Base-by-base conservation (phyloP, 1,284 basidiomycete species). In the Kalmanozyma brasiliensis region DNA sequence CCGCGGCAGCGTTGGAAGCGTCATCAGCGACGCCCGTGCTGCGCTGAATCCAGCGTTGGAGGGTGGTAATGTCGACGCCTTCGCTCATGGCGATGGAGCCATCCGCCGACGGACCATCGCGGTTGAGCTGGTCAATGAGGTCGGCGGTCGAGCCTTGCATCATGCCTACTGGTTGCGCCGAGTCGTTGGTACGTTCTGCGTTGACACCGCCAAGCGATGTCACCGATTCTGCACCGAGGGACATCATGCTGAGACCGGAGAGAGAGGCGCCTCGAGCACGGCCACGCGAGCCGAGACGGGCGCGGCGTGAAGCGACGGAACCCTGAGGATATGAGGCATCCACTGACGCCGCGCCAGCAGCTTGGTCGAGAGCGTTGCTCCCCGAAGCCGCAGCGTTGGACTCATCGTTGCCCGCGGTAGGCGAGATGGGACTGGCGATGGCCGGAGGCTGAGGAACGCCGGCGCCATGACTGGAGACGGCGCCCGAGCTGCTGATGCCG, bases 231-330 rank as follows among this genome's bases (percentile, higher is more conserved):
- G 65, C 73, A 17, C 65, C 71, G 14, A 73, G 52, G 6, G 68
- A 66, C 63, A 75, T 65, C 49, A 64, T 61, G 57, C 66, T 68
- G 42, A 77, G 61, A 22, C 75, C 75, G 14, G 72, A 74, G 17
- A 77, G 61, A 11, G 73, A 76, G 22, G 75, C 75, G 14, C 75
- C 75, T 13, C 75, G n/a, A 8, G 75, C 75, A 19, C 75, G 59
- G 7, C 75, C 75, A 7, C 75, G 62, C 2, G 72, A 74, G 19
- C 75, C 75, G 7, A 77, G 67, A 35, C 75, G 59, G 4, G 68
- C 62, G 11, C 57, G 59, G 7, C 67, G 59, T 4, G 65, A 48
- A n/a, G 44, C 26, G 13, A 41, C 19, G 0, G 57, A 58, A 23
- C 29, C 51, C 17, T 68, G 53, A 11, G 59, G 40, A 26, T 62